Percentiles rank a stretch among this genome's conserved stretches.
phyloP scores from a whole-genome alignment of 345 rosid genomes.

The Aurinia saxatilis region DNA sequence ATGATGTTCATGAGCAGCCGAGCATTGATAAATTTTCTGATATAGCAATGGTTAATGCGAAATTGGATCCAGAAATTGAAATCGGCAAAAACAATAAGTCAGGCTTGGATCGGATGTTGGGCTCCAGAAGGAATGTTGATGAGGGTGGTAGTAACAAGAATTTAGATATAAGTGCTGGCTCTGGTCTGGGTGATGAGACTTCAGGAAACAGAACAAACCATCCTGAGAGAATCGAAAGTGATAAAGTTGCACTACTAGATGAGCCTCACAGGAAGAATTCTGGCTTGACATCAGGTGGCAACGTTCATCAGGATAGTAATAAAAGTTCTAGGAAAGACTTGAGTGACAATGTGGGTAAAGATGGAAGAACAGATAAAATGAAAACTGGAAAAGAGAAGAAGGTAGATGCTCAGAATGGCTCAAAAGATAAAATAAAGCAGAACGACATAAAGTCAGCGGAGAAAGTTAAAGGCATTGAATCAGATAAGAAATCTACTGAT shows the following conservation, averaged over 20 bases:
- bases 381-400: conserved; percentile 50
- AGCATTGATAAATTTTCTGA: conserved; percentile 29
- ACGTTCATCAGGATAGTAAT: conserved; percentile 37
- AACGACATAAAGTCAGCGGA: conserved; percentile 36
- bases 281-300: conserved; percentile 30
- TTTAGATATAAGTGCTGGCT: conserved; percentile 16
- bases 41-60: conserved; percentile 34
- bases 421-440: conserved; percentile 44
- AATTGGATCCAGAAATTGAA: conserved; percentile 27
- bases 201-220: conserved; percentile 20
- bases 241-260: conserved; percentile 23
- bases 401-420: conserved; percentile 36
- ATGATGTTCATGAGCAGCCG: conserved; percentile 31
- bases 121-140: conserved; percentile 18
- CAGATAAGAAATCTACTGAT: conserved; percentile 39
- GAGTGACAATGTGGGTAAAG: conserved; percentile 27
- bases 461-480: conserved; percentile 43
- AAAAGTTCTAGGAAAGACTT: conserved; percentile 33
- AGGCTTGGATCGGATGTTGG: conserved; percentile 10
- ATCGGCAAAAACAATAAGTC: conserved; percentile 22
- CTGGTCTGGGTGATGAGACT: conserved; percentile 26
- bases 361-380: conserved; percentile 36
- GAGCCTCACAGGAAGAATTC: conserved; percentile 35
- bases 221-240: conserved; percentile 20
- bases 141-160: conserved; percentile 26